phyloP scores from a whole-genome alignment of 139 green algal genomes.

The Volvox reticuliferus region DNA sequence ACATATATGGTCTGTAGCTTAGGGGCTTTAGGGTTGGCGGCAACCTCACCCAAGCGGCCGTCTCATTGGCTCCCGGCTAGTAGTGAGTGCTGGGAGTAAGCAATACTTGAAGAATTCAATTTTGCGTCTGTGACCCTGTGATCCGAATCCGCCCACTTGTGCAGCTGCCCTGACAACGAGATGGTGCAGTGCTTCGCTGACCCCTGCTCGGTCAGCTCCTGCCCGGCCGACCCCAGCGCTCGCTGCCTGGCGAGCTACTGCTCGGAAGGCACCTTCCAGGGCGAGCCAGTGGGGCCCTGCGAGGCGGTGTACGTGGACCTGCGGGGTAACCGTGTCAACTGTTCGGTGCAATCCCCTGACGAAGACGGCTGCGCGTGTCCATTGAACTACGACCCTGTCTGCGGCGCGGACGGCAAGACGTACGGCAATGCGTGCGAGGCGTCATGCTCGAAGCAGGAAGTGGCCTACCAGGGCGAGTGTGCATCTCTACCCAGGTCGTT shows the following conservation, averaged over 20 bases:
- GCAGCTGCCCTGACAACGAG: neutral
- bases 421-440: constrained; percentile 59
- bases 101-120: no score
- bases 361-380: neutral
- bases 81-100: no score
- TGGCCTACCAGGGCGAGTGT: neutral
- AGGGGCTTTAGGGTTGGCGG: no score
- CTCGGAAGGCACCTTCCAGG: neutral
- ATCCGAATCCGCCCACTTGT: neutral
- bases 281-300: neutral
- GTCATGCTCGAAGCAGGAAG: constrained; percentile 23
- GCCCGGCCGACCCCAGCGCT: neutral
- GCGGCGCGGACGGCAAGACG: constrained; percentile 51
- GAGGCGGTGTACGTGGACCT: neutral
- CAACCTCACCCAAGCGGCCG: no score
- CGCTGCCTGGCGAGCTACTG: constrained; percentile 14
- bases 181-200: constrained; percentile 1
- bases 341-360: neutral
- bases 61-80: no score
- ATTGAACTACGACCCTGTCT: constrained; percentile 40
- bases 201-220: neutral
- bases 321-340: neutral
- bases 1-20: no score
- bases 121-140: no score
- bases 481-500: neutral